Evolutionary conservation across 257 asterid species (phyloP), one percentile per base, ranked within the genome.

Genomic region (Nicotiana paniculata): DNA sequence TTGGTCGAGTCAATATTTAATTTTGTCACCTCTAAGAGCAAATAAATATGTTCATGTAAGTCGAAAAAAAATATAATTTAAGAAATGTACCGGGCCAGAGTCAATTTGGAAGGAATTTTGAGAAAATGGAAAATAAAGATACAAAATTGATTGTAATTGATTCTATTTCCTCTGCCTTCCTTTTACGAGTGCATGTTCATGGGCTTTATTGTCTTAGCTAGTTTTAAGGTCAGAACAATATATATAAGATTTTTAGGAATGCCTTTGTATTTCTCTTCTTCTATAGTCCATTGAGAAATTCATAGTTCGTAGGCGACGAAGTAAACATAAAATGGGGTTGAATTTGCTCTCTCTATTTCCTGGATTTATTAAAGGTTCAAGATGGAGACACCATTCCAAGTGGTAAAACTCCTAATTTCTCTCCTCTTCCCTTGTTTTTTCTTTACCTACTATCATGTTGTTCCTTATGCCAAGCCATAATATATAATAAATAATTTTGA

Each of bases 301-400:
- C 26, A 74, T 74, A 4, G 43, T 48, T 1, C 39, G 43, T 37
- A 48, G 16, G 32, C 15, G 0, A 51, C 46, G 9, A 75, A 75
- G 28, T 0, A 75, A 57, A 11, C 33, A 8, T 32, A 53, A 77
- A 28, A 84, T 83, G 86, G 78, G 62, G 24, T 81, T 81, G 35
- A 61, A 51, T 35, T 6, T 61, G 75, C 65, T 87, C 48, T 6
- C 74, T 66, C 21, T 21, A 28, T 43, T 85, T 70, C 43, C 63
- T 28, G 81, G 76, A 62, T 54, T 81, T 59, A 82, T 82, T n/a
- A 81, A 70, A 76, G 58, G 76, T 35, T 51, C 81, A 57, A 87
- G 65, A 77, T 85, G 85, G 88, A 83, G 85, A 77, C 74, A 85
- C 43, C 85, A 84, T 72, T 37, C 86, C 12, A 83, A 82, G 58